Conservation (phyloP, 495 filamentous ascomycete species). For the Cenococcum geophilum region DNA sequence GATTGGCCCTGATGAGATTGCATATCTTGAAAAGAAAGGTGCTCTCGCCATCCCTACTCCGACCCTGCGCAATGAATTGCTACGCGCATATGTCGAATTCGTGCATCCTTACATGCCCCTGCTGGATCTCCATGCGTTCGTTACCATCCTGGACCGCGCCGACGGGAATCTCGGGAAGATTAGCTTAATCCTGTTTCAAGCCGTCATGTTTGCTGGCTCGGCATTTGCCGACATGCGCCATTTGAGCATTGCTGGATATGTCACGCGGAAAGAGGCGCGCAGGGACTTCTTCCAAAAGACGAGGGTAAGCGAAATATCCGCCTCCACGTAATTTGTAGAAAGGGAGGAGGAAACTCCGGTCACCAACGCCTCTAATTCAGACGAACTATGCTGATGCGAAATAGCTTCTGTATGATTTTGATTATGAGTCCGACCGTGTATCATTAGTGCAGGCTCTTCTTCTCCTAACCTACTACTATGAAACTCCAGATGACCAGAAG, state of each 20-base stretch:
- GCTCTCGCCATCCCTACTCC: constrained; percentile 63
- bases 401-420: constrained; percentile 71
- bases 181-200: constrained; percentile 74
- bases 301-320: constrained; percentile 48
- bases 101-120: constrained; percentile 90
- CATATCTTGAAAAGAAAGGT: constrained; percentile 68
- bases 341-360: neutral
- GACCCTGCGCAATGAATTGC: constrained; percentile 62
- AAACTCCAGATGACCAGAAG: constrained; percentile 38
- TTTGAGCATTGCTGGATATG: constrained; percentile 63
- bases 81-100: constrained; percentile 72
- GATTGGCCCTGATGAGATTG: constrained; percentile 65
- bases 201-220: constrained; percentile 74
- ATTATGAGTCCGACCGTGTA: constrained; percentile 76
- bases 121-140: constrained; percentile 67
- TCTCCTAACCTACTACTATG: constrained; percentile 59
- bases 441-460: constrained; percentile 76
- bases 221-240: constrained; percentile 69
- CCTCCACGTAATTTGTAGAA: neutral
- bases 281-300: constrained; percentile 75
- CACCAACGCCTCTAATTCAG: neutral
- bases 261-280: constrained; percentile 63
- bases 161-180: constrained; percentile 61
- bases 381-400: constrained; percentile 15
- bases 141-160: constrained; percentile 56